Evolutionary conservation across 1,284 basidiomycete species (phyloP), one percentile per base, ranked within the genome.

Genomic region (Trametes pubescens): DNA sequence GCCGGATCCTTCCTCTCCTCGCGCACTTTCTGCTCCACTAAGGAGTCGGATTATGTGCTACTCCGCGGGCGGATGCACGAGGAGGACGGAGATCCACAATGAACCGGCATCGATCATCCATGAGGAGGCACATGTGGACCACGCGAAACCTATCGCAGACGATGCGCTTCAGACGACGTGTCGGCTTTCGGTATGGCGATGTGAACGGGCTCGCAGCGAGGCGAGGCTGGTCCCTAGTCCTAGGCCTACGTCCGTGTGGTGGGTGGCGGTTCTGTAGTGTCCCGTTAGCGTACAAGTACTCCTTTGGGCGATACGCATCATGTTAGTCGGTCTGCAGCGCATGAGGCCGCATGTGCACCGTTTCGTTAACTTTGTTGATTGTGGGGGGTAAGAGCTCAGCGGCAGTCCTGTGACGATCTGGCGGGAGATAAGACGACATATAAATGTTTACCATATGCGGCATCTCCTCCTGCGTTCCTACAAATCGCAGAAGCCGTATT

Each of bases 301-400:
- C 32, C 48, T 38, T 44, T 63, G 55, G 57, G 49, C 40, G 51
- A 48, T 58, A 51, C 56, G 49, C 51, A 54, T 53, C 51, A 47
- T 48, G 58, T 51, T 46, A 38, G 48, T 59, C 26, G 13, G 51
- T 44, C 24, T 14, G 34, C 34, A 37, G 24, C 21, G 32, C 35
- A 26, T 10, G 46, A 38, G 29, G 38, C 52, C 58, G 29, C 57
- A 46, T 40, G 56, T 8, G 29, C 29, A 8, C 29, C 29, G 29
- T 32, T 32, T 32, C 29, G 29, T 32, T 68, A 68, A 65, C n/a
- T 68, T 89, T 86, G 65, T 81, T 77, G 26, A 84, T 76, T 18
- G 86, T 84, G 2, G 86, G 87, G 0, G 76, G 75, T 8, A 87
- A 77, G 47, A 89, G 87, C n/a, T n/a, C n/a, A n/a, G n/a, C n/a